Percentiles rank a stretch among this genome's conserved stretches.
Evolutionary conservation across 768 basidiomycete genomes (phyloP).

Genomic region (Postia placenta): DNA sequence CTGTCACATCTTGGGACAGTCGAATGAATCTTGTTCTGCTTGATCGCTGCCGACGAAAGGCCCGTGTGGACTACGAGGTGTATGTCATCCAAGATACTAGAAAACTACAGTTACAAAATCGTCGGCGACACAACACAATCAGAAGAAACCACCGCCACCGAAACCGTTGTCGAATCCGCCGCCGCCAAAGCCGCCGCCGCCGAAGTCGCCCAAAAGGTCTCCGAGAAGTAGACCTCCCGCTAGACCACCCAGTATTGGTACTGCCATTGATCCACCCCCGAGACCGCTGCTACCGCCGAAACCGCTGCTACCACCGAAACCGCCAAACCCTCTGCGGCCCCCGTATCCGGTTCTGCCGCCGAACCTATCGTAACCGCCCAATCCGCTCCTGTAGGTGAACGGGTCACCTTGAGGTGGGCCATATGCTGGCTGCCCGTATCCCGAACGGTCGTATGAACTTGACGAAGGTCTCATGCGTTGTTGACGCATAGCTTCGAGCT

Average conservation of each 20-base stretch:
- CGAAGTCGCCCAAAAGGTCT: constrained; percentile 11
- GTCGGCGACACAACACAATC: too few relatives aligned
- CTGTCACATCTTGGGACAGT: too few relatives aligned
- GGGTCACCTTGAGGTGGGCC: constrained; percentile 18
- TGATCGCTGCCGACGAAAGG: too few relatives aligned
- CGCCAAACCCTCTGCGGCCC: background rate
- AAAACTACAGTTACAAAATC: too few relatives aligned
- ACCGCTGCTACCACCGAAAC: constrained; percentile 10
- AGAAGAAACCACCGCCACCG: constrained; percentile 16
- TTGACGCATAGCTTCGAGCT: background rate
- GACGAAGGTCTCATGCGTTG: background rate
- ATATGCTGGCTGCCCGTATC: constrained; percentile 15
- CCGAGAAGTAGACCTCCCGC: constrained; percentile 29
- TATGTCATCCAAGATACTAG: too few relatives aligned
- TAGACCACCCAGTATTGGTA: constrained; percentile 28
- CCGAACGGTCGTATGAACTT: background rate
- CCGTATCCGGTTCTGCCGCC: background rate
- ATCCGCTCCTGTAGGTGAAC: background rate
- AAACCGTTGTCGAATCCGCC: constrained; percentile 31
- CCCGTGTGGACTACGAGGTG: too few relatives aligned
- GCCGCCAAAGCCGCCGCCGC: constrained; percentile 13
- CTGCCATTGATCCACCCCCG: constrained; percentile 10
- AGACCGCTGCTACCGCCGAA: constrained; percentile 7
- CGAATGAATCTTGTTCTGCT: too few relatives aligned
- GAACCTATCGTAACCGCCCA: background rate